Evolutionary conservation across 1,284 basidiomycete genomes (phyloP).

Genomic region (Prillingera fragicola): DNA sequence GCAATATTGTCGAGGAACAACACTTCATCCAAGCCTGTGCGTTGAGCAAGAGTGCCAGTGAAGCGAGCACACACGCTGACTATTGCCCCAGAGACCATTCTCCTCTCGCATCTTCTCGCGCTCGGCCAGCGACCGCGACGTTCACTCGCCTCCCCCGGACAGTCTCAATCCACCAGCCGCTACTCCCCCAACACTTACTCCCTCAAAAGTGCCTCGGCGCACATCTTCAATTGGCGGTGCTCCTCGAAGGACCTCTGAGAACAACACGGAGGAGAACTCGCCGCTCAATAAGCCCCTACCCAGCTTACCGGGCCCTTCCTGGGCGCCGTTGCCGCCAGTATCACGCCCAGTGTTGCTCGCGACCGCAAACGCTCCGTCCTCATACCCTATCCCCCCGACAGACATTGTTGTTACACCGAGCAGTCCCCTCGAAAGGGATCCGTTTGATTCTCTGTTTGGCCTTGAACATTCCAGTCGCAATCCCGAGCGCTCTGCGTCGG

Average conservation of each 20-base stretch:
- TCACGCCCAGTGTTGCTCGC: background rate
- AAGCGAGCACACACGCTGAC: too few relatives aligned
- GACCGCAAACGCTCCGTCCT: background rate
- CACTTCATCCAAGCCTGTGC: slow-evolving; percentile 15
- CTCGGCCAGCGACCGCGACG: slow-evolving; percentile 17
- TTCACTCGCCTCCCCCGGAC: slow-evolving; percentile 7
- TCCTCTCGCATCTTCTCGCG: slow-evolving; percentile 26
- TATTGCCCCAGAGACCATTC: slow-evolving; percentile 12
- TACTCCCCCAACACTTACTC: slow-evolving; percentile 2
- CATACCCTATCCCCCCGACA: slow-evolving; percentile 15
- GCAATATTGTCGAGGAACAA: slow-evolving; percentile 14
- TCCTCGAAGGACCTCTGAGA: background rate
- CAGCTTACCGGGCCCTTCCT: background rate
- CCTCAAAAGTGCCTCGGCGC: slow-evolving; percentile 12
- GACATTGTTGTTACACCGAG: slow-evolving; percentile 41
- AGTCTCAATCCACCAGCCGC: background rate
- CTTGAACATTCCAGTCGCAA: background rate
- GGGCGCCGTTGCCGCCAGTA: background rate
- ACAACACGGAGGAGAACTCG: slow-evolving; percentile 1
- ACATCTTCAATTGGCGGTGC: slow-evolving; percentile 11
- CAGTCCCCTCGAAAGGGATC: slow-evolving; percentile 23
- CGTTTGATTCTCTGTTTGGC: slow-evolving; percentile 9
- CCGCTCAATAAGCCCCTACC: slow-evolving; percentile 12
- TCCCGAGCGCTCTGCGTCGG: slow-evolving; percentile 12
- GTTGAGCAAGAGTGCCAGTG: too few relatives aligned